Base-by-base conservation (phyloP, 495 filamentous ascomycete genomes). In the Chaetomium cochliodes region DNA sequence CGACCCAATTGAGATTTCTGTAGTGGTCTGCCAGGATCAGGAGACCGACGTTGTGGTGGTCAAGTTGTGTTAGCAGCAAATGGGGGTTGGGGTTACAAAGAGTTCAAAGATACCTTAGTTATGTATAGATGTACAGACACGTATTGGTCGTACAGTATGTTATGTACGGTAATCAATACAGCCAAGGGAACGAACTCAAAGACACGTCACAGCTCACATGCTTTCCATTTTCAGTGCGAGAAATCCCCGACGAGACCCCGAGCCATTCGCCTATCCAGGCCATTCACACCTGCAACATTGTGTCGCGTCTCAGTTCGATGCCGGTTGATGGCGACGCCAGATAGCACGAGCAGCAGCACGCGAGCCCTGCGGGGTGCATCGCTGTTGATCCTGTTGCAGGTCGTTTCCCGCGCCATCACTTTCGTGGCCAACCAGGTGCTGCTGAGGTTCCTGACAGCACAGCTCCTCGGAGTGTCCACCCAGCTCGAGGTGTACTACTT, bases 401-500 rank as follows among this genome's bases (percentile, higher is more conserved):
- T 98, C 68, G 78, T 79, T 42, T 97, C 92, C 16, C 88, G 93
- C 55, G 85, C 88, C 49, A 78, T 97, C 65, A 97, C 94, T 28
- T 99, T 99, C 76, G 74, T 85, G 51, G 87, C 93, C 62, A 98
- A 98, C 80, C 92, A 98, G 74, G 59, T 94, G 54, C 86, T 97
- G 13, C 80, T 99, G 5, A 91, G 92, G 44, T 92, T 87, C 70
- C 78, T 98, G 23, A 93, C 92, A 0, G 93, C 94, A 0, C 83
- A 88, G 49, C 80, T 92, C 0, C 82, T 98, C 2, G 94, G 92
- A 5, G 81, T 94, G 30, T 90, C 92, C 1, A 86, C 92, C 3
- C 96, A 96, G 73, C 84, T 98, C 5, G 94, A 99, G 65, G 85
- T 98, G 2, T 96, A 90, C 74, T 91, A 91, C 62, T 87, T 93